These are phyloP conservation scores for Argentina anserina DNA, from an alignment of 306 rosid genomes.

Conservation along the genomic window DNA sequence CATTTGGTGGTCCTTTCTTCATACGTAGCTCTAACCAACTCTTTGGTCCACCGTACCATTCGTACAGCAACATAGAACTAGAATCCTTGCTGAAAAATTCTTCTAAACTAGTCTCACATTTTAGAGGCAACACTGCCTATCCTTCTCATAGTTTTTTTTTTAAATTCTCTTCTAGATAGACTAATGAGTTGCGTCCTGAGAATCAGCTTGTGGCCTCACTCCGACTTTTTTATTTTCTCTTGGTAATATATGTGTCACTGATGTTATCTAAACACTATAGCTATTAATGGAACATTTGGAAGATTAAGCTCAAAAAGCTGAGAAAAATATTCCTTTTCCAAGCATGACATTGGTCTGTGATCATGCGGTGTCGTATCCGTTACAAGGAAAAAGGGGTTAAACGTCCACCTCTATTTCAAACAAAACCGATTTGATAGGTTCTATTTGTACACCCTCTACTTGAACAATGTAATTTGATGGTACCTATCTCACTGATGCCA, in stretches of 20 bases:
- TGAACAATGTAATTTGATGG: neutral
- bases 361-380: neutral
- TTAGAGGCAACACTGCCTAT: neutral
- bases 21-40: neutral
- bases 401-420: neutral
- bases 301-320: neutral
- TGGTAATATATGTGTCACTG: neutral
- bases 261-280: neutral
- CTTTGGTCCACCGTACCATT: slow-evolving; percentile 11
- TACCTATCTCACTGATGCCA: neutral
- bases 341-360: neutral
- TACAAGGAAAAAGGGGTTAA: neutral
- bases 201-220: neutral
- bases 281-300: neutral
- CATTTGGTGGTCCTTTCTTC: slow-evolving; percentile 4
- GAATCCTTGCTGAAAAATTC: slow-evolving; percentile 13
- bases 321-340: neutral
- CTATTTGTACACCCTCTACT: neutral
- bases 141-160: neutral
- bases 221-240: neutral
- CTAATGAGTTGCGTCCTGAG: neutral
- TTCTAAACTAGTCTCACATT: neutral
- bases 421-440: neutral
- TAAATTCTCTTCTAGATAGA: neutral
- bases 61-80: slow-evolving; percentile 3